phyloP scores from a whole-genome alignment of 139 green algal species.

The Ettlia oleoabundans region DNA sequence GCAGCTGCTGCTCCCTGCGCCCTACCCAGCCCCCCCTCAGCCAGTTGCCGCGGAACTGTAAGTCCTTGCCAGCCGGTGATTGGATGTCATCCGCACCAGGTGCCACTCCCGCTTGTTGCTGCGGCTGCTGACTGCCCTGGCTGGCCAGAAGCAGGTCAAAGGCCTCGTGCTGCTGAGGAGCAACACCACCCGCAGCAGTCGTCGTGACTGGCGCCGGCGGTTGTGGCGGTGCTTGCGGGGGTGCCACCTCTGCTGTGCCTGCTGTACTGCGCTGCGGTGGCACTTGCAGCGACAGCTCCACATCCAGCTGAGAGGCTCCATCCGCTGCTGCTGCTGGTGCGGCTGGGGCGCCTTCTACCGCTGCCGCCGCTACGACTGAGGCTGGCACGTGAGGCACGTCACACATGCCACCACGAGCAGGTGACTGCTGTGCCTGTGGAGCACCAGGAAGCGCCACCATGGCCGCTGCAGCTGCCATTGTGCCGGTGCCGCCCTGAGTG shows the following conservation, averaged over 20 bases:
- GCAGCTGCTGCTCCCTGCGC: neutral
- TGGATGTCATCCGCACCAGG: neutral
- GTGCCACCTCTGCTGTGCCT: neutral
- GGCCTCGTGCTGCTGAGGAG: no score
- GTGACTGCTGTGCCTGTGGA: neutral
- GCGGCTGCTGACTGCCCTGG: constrained; percentile 7
- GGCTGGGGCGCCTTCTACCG: neutral
- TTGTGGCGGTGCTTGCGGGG: no score
- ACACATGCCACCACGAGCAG: neutral
- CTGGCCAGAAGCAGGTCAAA: constrained; percentile 23
- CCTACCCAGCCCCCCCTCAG: neutral
- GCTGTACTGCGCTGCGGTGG: neutral
- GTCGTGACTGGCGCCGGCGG: no score
- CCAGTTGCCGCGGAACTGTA: constrained; percentile 3
- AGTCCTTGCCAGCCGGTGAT: neutral
- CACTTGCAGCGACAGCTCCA: neutral
- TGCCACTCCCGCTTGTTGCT: neutral
- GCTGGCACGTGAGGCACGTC: neutral
- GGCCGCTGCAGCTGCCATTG: neutral
- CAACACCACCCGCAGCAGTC: no score
- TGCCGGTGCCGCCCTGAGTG: neutral
- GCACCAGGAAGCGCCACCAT: neutral
- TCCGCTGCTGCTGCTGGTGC: no score
- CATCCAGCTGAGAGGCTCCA: constrained; percentile 21
- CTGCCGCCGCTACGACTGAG: neutral